Base-by-base conservation (phyloP, 163 green algal species). In the Chlorella variabilis region DNA sequence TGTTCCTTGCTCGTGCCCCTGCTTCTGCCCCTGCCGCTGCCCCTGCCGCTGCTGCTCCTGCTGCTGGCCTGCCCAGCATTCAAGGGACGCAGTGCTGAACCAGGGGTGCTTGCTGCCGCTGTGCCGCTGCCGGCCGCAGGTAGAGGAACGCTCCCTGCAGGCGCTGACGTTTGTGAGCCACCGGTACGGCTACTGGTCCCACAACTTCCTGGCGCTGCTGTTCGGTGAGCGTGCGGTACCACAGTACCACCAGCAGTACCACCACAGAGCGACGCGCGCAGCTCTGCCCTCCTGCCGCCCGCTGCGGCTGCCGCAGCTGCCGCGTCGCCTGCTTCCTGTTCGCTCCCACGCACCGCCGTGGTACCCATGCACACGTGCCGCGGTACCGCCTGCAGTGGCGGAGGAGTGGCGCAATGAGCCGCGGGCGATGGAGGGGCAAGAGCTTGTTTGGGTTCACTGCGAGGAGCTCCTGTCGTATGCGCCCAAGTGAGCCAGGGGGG, bases 201-300 rank as follows among this genome's bases (percentile, higher is more conserved):
- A 80, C 73, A 80, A 80, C 73, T 80, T 80, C 56, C 56, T 80
- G 38, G 73, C 73, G 2, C 73, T 80, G 73, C 73, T 80, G 21
- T 80, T 80, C 34, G 73, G 73, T 80, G 56, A 51, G 73, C 21
- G 7, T 6, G 34, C 54, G n/a, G n/a, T n/a, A 63, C 54, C 54
- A 63, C 18, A 63, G 23, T 63, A 15, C 11, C 11, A 54, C 9
- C 54, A n/a, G 54, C 54, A 29, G 20, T n/a, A 62, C 25, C 23
- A n/a, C 9, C 23, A 27, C 25, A 25, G 15, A n/a, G 20, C 23
- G 54, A 9, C 23, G 13, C 20, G 54, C 23, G 15, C 54, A 31
- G 54, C 54, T n/a, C 23, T 62, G 5, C 23, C 5, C 23, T 62
- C 9, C 9, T 54, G 45, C n/a, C n/a, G n/a, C n/a, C n/a, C n/a